Conservation (phyloP, 352 stramenopile species). For the Blastocystis sp. region DNA sequence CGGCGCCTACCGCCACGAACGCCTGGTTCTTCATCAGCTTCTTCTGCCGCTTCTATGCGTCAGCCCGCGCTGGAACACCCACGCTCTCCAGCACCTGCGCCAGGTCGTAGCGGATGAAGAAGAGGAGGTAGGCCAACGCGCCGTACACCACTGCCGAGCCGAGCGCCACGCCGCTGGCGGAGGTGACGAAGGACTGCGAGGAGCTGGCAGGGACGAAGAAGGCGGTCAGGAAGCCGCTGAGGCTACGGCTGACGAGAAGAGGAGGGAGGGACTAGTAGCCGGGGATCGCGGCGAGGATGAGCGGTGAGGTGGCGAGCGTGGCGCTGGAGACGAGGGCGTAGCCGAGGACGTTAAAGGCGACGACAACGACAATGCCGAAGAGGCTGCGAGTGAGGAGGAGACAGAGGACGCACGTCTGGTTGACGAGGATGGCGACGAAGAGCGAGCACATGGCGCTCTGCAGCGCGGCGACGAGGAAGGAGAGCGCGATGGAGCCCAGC, state of each 20-base stretch:
- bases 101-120: not conserved
- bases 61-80: not conserved
- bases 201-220: not conserved
- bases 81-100: constrained; percentile 8
- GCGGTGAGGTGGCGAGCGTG: not conserved
- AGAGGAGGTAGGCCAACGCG: not conserved
- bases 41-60: constrained; percentile 18
- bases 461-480: not conserved
- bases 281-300: not conserved
- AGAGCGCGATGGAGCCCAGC: not conserved
- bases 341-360: not conserved
- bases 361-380: not conserved
- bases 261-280: not conserved
- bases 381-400: not conserved
- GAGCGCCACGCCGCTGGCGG: not conserved
- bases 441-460: not conserved
- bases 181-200: not conserved
- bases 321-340: not conserved
- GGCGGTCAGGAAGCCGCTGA: not conserved
- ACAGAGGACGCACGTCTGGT: not conserved
- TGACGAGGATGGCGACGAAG: not conserved
- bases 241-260: not conserved
- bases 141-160: not conserved
- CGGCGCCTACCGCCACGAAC: not conserved
- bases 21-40: not conserved